phyloP scores from a whole-genome alignment of 2,329 filamentous ascomycete species.

The Penicillium concentricum region DNA sequence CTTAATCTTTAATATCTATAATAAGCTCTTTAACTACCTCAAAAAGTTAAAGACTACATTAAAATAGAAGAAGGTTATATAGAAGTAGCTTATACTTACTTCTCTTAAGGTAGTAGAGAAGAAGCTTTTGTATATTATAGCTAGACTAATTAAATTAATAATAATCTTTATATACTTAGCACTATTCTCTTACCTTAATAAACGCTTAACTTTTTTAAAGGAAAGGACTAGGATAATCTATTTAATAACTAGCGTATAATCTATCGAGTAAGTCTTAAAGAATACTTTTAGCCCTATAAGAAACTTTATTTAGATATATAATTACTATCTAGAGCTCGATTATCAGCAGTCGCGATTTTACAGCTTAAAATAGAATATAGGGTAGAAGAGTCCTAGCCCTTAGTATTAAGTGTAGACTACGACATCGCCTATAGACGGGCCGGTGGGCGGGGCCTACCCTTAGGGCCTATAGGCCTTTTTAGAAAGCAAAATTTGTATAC shows the following conservation, averaged over 20 bases:
- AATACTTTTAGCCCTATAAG: not conserved
- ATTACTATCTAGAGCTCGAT: not conserved
- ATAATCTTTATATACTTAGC: not conserved
- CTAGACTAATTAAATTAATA: slow-evolving; percentile 1
- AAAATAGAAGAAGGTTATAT: slow-evolving; percentile 10
- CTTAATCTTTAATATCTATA: slow-evolving; percentile 6
- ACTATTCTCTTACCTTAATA: slow-evolving; percentile 9
- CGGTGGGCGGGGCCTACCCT: no score
- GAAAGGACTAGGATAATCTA: slow-evolving; percentile 5
- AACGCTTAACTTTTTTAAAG: slow-evolving; percentile 13
- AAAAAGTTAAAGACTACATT: slow-evolving; percentile 3
- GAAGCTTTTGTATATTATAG: slow-evolving; percentile 13
- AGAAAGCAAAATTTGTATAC: no score
- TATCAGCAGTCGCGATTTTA: not conserved
- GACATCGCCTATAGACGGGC: no score
- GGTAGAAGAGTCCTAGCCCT: not conserved
- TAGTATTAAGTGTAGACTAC: not conserved
- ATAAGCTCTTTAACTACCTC: slow-evolving; percentile 15
- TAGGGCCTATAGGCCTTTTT: no score
- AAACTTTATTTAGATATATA: not conserved
- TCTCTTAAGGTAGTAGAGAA: slow-evolving; percentile 7
- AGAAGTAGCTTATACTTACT: slow-evolving; percentile 11
- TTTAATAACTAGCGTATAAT: not conserved
- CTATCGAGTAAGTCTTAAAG: not conserved
- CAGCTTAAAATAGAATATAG: not conserved